Evolutionary conservation across 768 basidiomycete species (phyloP), one percentile per base, ranked within the genome.

Genomic region (Pleurotus tuber-regium): DNA sequence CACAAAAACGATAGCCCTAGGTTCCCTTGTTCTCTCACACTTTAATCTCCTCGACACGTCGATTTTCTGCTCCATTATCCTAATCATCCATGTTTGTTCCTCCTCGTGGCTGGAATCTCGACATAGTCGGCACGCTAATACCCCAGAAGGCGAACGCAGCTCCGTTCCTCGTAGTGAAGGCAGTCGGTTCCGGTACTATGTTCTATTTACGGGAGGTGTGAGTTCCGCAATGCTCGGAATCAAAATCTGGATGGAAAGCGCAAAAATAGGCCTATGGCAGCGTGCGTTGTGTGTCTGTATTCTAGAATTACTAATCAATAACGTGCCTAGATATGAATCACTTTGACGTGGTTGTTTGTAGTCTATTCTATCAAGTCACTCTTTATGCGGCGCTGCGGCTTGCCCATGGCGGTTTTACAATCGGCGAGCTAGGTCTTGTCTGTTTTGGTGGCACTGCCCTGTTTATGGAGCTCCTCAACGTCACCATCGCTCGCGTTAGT

Each of bases 381-480:
- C 73, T 98, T 40, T 99, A 98, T 66, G 76, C 89, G 41, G 89
- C 89, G 35, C 77, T 97, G 35, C 82, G 97, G 19, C 76, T 99
- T 38, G 95, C 94, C 3, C 89, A 97, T 60, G 82, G 89, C n/a
- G 91, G 90, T 9, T 95, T 98, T 69, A 98, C 95, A 0, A 78
- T 99, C 1, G 97, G 97, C 26, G 97, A 99, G 65, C 78, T 98
- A 14, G 88, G 87, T 21, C 70, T 98, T 21, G 90, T 96, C 14
- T 88, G 86, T 38, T 91, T 92, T 57, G 92, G 93, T 35, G 93
- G 89, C 4, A 89, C 93, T 2, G 86, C 86, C 0, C 64, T 98
- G 19, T 86, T 84, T 59, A 85, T 93, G 74, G 96, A 98, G 66
- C 77, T 89, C 28, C 72, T 93, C 55, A 89, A 91, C 58, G 63